Evolutionary conservation across 2,329 filamentous ascomycete genomes (phyloP).

Genomic region (Ophiosphaerella narmari): DNA sequence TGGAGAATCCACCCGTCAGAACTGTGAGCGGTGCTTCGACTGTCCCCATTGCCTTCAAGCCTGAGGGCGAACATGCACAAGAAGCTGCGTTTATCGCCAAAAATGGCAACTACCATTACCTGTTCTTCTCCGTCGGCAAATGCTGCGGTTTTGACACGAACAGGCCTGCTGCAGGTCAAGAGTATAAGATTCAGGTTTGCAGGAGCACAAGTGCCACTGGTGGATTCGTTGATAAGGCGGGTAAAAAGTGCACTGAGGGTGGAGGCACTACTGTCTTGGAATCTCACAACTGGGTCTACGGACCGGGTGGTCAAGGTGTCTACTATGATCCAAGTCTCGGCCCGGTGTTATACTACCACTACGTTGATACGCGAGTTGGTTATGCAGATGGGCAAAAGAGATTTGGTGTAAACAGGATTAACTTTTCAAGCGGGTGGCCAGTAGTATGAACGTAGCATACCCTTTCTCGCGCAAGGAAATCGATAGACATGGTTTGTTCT

Average conservation of each 20-base stretch:
- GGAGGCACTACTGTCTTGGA: slow-evolving; percentile 67
- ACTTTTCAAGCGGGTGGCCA: slow-evolving; percentile 58
- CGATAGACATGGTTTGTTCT: background rate
- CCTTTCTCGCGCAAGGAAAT: too few species aligned
- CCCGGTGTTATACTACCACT: slow-evolving; percentile 67
- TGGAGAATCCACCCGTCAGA: slow-evolving; percentile 47
- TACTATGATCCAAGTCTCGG: slow-evolving; percentile 56
- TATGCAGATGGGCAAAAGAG: slow-evolving; percentile 57
- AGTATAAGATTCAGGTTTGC: slow-evolving; percentile 71
- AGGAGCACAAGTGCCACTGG: slow-evolving; percentile 58
- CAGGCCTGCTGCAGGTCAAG: slow-evolving; percentile 60
- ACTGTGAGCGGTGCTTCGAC: slow-evolving; percentile 35
- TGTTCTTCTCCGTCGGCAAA: slow-evolving; percentile 65
- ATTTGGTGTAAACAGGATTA: slow-evolving; percentile 58
- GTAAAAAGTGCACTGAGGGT: slow-evolving; percentile 57
- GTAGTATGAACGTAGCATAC: slow-evolving; percentile 28
- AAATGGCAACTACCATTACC: slow-evolving; percentile 63
- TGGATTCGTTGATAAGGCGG: slow-evolving; percentile 61
- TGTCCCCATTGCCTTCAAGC: slow-evolving; percentile 60
- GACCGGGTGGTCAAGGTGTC: slow-evolving; percentile 68
- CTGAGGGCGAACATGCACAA: slow-evolving; percentile 56
- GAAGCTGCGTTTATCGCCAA: slow-evolving; percentile 64
- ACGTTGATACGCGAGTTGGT: slow-evolving; percentile 60
- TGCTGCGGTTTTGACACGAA: slow-evolving; percentile 65
- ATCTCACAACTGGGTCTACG: slow-evolving; percentile 65